Conservation (phyloP, 1,284 basidiomycete genomes). For the Volvariella surrecta region DNA sequence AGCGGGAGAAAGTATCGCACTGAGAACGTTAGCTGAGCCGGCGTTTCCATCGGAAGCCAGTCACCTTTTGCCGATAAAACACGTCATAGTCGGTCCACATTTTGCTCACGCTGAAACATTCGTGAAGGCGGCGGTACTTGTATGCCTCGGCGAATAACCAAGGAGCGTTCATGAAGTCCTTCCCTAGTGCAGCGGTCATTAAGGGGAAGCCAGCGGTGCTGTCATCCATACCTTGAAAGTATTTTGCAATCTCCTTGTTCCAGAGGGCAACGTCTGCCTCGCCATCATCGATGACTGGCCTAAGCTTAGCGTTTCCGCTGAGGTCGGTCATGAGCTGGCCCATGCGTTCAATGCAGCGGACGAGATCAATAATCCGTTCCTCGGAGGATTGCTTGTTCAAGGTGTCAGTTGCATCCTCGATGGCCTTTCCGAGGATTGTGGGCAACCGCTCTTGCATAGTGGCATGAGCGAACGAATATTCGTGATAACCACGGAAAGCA, state of each 20-base stretch:
- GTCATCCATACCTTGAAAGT: constrained; percentile 66
- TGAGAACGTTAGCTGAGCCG: constrained; percentile 16
- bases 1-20: constrained; percentile 97
- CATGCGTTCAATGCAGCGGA: constrained; percentile 84
- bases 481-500: constrained; percentile 90
- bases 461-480: constrained; percentile 91
- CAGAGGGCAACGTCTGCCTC: constrained; percentile 93
- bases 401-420: constrained; percentile 87
- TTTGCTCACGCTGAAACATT: constrained; percentile 92
- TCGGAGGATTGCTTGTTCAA: constrained; percentile 85
- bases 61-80: constrained; percentile 85
- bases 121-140: constrained; percentile 93
- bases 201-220: background rate
- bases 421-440: constrained; percentile 93
- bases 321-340: constrained; percentile 76
- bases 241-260: constrained; percentile 95
- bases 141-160: constrained; percentile 98
- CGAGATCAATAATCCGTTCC: constrained; percentile 82
- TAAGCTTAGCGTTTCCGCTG: constrained; percentile 70
- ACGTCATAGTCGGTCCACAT: constrained; percentile 88
- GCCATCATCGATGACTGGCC: constrained; percentile 87
- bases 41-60: constrained; percentile 11
- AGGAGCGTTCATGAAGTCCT: constrained; percentile 95
- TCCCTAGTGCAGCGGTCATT: constrained; percentile 36
- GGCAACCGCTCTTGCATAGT: constrained; percentile 93